Percentiles rank a stretch among this genome's conserved stretches.
phyloP scores from a whole-genome alignment of 495 filamentous ascomycete species.

The Lasiosphaeria miniovina region DNA sequence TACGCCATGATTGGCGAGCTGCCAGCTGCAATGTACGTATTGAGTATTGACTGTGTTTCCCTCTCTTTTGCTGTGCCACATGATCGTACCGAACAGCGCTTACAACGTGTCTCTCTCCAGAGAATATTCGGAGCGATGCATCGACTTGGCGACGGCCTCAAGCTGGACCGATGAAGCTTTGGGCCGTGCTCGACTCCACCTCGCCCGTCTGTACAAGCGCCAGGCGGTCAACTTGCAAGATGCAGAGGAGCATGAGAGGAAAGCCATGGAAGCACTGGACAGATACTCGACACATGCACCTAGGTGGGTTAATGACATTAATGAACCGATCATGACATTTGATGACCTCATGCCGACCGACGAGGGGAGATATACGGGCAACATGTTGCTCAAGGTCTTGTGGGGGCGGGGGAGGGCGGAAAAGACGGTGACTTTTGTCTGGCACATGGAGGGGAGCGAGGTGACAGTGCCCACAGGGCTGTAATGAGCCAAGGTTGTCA shows the following conservation, averaged over 20 bases:
- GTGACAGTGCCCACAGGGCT: too few relatives aligned
- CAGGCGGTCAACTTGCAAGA: slow-evolving; percentile 1
- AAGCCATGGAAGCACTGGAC: not conserved
- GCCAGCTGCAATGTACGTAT: slow-evolving; percentile 13
- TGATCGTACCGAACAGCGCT: not conserved
- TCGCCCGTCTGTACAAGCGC: slow-evolving; percentile 11
- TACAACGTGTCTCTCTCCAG: not conserved
- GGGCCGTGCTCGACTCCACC: slow-evolving; percentile 8
- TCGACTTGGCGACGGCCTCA: not conserved
- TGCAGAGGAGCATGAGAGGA: not conserved
- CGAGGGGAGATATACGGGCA: slow-evolving; percentile 14
- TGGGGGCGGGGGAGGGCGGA: too few relatives aligned
- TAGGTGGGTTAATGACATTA: not conserved
- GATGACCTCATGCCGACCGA: slow-evolving; percentile 16
- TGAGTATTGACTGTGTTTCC: too few relatives aligned
- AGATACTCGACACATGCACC: not conserved
- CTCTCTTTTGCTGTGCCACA: not conserved
- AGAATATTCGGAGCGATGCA: slow-evolving; percentile 12
- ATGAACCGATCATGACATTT: slow-evolving; percentile 14
- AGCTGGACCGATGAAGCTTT: slow-evolving; percentile 6
- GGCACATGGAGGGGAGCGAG: too few relatives aligned
- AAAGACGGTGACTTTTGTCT: too few relatives aligned
- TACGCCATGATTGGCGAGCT: slow-evolving; percentile 13
- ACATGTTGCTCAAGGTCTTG: not conserved
- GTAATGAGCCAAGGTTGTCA: too few relatives aligned